phyloP scores from a whole-genome alignment of 2,329 filamentous ascomycete genomes.

The Xylaria sp. region DNA sequence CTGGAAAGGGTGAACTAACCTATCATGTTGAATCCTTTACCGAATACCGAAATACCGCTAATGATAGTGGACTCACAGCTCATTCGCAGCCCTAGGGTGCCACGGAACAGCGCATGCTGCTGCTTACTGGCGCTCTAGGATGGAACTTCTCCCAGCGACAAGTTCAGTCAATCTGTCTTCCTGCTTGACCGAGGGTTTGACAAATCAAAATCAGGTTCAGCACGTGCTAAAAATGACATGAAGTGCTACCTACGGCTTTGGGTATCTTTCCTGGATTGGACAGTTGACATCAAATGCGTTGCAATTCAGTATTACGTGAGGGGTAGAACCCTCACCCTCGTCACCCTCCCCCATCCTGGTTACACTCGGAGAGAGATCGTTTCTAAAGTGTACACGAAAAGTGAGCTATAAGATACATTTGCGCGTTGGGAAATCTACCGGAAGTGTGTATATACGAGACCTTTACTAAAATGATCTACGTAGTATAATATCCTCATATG shows the following conservation, averaged over 20 bases:
- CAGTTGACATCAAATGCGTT: not conserved
- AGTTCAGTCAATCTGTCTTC: not conserved
- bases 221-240: not conserved
- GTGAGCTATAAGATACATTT: no score
- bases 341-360: no score
- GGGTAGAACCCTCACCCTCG: not conserved
- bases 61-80: not conserved
- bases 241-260: not conserved
- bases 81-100: not conserved
- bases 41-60: conserved; percentile 15
- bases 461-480: not conserved
- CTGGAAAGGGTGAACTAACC: not conserved
- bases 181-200: not conserved
- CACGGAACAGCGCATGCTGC: not conserved
- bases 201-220: not conserved
- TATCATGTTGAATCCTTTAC: not conserved
- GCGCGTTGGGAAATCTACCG: no score
- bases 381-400: no score
- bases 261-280: not conserved
- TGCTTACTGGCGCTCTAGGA: not conserved
- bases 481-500: not conserved
- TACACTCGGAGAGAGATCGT: no score
- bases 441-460: no score
- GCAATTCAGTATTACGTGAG: not conserved
- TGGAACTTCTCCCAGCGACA: not conserved